Evolutionary conservation across 768 basidiomycete species (phyloP).

Genomic region (Boletus coccyginus): DNA sequence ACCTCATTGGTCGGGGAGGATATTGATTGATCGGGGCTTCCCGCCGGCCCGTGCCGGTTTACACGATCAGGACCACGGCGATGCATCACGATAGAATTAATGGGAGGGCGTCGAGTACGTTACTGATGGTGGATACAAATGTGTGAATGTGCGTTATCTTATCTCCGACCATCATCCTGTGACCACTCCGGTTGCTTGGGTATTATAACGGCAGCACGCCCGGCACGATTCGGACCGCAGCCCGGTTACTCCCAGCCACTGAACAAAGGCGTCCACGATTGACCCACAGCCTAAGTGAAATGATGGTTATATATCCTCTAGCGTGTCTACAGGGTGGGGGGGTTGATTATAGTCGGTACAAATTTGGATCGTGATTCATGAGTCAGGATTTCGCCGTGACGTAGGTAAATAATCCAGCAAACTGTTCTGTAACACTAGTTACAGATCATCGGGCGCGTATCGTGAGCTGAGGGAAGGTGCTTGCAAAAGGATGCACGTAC

Average conservation of each 20-base stretch:
- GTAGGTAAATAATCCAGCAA: neutral
- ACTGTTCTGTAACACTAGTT: neutral
- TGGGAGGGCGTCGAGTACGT: neutral
- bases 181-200: conserved; percentile 10
- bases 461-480: neutral
- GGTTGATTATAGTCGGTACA: neutral
- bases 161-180: neutral
- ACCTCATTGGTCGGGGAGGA: neutral
- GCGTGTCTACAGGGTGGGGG: neutral
- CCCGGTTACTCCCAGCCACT: neutral
- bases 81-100: neutral
- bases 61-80: neutral
- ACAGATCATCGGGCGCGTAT: neutral
- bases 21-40: neutral
- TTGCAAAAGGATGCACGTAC: neutral
- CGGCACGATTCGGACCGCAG: too few relatives aligned
- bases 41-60: neutral
- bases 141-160: neutral
- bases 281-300: neutral
- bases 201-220: too few relatives aligned
- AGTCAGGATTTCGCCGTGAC: neutral
- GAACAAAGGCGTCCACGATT: neutral
- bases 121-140: neutral
- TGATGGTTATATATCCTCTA: neutral
- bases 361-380: conserved; percentile 1